A percentile compares a stretch with the other conserved stretches of the same genome.
These are phyloP conservation scores for Yamadazyma aaseri DNA, from an alignment of 1,139 yeast genomes.

Conservation along the genomic window DNA sequence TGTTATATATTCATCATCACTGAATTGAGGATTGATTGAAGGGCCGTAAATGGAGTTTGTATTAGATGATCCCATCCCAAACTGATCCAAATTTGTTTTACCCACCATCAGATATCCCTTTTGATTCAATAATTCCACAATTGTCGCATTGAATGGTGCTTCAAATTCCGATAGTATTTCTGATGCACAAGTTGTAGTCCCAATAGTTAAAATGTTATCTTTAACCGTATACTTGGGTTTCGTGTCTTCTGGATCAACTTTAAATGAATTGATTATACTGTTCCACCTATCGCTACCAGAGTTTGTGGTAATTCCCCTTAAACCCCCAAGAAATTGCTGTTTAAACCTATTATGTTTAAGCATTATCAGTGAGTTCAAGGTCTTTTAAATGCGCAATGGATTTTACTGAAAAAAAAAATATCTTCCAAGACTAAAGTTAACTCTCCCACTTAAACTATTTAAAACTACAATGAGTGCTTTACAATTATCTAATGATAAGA, in stretches of 20 bases:
- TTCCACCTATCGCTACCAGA: constrained; percentile 9
- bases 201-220: constrained; percentile 73
- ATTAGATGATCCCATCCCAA: constrained; percentile 90
- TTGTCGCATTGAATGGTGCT: constrained; percentile 85
- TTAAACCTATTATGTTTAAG: no score
- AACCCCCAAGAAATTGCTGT: no score
- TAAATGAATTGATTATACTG: constrained; percentile 6
- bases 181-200: constrained; percentile 77
- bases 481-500: constrained; percentile 42
- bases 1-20: constrained; percentile 41
- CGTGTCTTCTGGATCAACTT: not conserved
- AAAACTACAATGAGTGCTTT: constrained; percentile 22
- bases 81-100: constrained; percentile 93
- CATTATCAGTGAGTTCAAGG: no score
- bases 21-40: constrained; percentile 61
- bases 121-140: constrained; percentile 49
- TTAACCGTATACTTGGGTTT: constrained; percentile 34
- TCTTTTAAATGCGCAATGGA: not conserved
- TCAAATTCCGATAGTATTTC: constrained; percentile 52
- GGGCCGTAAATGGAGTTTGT: constrained; percentile 63
- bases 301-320: not conserved
- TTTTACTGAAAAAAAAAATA: no score
- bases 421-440: no score
- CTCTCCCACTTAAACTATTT: no score
- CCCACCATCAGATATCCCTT: constrained; percentile 64